Percentiles rank a stretch among this genome's conserved stretches.
These are phyloP conservation scores for Seiridium cupressi DNA, from an alignment of 2,329 filamentous ascomycete species.

Conservation along the genomic window DNA sequence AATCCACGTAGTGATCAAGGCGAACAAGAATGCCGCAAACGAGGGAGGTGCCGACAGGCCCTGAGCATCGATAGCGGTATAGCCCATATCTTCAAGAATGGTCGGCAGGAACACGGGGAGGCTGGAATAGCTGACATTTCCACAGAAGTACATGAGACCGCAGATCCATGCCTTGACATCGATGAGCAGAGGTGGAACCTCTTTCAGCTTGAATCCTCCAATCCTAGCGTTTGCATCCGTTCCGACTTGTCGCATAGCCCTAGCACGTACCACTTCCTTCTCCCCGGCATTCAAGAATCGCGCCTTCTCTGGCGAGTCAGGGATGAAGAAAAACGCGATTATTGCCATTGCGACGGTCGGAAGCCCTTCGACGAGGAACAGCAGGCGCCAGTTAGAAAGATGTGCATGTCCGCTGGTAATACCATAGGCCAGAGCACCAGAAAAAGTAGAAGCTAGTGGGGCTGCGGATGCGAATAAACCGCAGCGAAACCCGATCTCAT, in stretches of 20 bases:
- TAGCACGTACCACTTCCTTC: conserved; percentile 10
- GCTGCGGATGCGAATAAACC: conserved; percentile 44
- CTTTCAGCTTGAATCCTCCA: conserved; percentile 25
- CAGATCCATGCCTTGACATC: conserved; percentile 45
- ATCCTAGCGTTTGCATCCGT: conserved; percentile 20
- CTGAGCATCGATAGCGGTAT: conserved; percentile 33
- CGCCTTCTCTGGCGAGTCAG: conserved; percentile 12
- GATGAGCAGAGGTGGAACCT: conserved; percentile 10
- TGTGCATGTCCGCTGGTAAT: conserved; percentile 13
- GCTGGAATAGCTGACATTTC: conserved; percentile 83
- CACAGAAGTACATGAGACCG: conserved; percentile 80
- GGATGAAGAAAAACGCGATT: conserved; percentile 11
- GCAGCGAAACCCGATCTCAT: conserved; percentile 43
- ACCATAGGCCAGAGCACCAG: conserved; percentile 17
- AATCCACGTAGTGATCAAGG: conserved; percentile 22
- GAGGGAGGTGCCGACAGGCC: conserved; percentile 23
- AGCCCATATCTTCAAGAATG: conserved; percentile 75
- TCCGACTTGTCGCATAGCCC: conserved; percentile 21
- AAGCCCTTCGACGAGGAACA: conserved; percentile 13
- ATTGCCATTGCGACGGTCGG: conserved; percentile 10
- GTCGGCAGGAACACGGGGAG: conserved; percentile 86
- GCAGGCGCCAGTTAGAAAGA: conserved; percentile 14
- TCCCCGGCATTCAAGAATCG: conserved; percentile 12
- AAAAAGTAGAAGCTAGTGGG: conserved; percentile 18
- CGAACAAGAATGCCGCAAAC: conserved; percentile 22